These are phyloP conservation scores for Anthostomella pinea DNA, from an alignment of 2,329 filamentous ascomycete genomes.

Conservation along the genomic window DNA sequence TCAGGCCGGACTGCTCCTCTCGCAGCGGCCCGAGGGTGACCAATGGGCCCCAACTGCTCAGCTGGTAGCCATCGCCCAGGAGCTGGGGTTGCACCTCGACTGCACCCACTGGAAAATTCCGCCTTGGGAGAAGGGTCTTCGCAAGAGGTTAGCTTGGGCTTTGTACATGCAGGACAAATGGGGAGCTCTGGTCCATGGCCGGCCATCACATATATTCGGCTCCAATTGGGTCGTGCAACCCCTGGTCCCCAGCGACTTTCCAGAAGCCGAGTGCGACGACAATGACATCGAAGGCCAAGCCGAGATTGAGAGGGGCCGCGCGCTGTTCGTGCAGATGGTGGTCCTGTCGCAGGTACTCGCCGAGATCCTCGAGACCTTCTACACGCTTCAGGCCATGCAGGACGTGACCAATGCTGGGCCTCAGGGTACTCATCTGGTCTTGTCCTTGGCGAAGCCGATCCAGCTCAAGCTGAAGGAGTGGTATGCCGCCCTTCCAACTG, in stretches of 20 bases:
- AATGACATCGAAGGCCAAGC: slow-evolving; percentile 58
- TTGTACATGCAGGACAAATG: slow-evolving; percentile 93
- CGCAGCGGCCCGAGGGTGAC: slow-evolving; percentile 72
- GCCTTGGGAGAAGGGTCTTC: slow-evolving; percentile 78
- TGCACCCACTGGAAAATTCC: slow-evolving; percentile 86
- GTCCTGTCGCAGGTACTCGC: slow-evolving; percentile 71
- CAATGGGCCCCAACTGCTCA: slow-evolving; percentile 86
- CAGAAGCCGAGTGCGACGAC: slow-evolving; percentile 64
- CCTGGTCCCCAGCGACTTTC: slow-evolving; percentile 56
- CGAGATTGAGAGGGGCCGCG: slow-evolving; percentile 65
- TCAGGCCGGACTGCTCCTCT: slow-evolving; percentile 71
- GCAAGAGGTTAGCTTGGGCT: slow-evolving; percentile 86
- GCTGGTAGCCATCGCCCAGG: slow-evolving; percentile 80
- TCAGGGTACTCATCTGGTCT: slow-evolving; percentile 69
- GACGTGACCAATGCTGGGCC: slow-evolving; percentile 63
- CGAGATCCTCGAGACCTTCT: slow-evolving; percentile 80
- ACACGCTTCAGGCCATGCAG: slow-evolving; percentile 73
- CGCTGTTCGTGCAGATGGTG: slow-evolving; percentile 74
- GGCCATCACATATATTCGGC: slow-evolving; percentile 61
- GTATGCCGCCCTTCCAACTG: slow-evolving; percentile 66
- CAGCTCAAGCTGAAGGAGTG: slow-evolving; percentile 81
- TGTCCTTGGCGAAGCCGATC: slow-evolving; percentile 75
- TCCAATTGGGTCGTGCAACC: slow-evolving; percentile 65
- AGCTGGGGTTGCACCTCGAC: slow-evolving; percentile 85
- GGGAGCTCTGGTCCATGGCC: slow-evolving; percentile 71